Evolutionary conservation across 1,139 yeast species (phyloP).

Genomic region (Suhomyces taliae): DNA sequence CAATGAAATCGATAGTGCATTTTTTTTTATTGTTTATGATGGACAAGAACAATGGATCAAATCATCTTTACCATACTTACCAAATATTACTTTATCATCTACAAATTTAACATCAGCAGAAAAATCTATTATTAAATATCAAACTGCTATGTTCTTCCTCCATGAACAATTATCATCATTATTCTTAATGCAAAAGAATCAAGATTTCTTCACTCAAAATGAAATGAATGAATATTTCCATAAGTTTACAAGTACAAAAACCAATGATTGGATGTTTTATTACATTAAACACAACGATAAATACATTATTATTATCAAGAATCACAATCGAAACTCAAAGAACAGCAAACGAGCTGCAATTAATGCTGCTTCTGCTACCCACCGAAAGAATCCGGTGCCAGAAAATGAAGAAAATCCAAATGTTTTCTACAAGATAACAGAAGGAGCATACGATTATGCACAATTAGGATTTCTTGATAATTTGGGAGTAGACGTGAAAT

Average conservation of each 20-base stretch:
- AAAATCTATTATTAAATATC: conserved; percentile 14
- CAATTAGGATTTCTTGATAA: conserved; percentile 43
- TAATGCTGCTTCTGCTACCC: conserved; percentile 1
- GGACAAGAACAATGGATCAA: conserved; percentile 25
- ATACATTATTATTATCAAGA: conserved; percentile 38
- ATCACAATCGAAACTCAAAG: conserved; percentile 28
- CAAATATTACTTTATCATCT: conserved; percentile 14
- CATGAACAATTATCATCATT: conserved; percentile 42
- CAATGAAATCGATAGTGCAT: conserved; percentile 32
- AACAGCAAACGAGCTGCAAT: conserved; percentile 8
- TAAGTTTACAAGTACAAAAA: conserved; percentile 40
- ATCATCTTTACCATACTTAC: conserved; percentile 43
- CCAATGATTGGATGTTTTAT: conserved; percentile 49
- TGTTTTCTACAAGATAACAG: conserved; percentile 21
- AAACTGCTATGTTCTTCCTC: conserved; percentile 36
- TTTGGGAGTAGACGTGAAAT: conserved; percentile 45
- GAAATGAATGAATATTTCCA: conserved; percentile 40
- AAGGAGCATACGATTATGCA: conserved; percentile 27
- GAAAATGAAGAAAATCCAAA: conserved; percentile 2
- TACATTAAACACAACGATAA: conserved; percentile 32
- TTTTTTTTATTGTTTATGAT: conserved; percentile 41
- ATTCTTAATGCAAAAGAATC: conserved; percentile 27
- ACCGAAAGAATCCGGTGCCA: not conserved
- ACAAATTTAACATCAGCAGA: conserved; percentile 12
- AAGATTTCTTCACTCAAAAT: conserved; percentile 23